These are phyloP conservation scores for Adansonia madagascariensis DNA, from an alignment of 441 rosid species.

Conservation along the genomic window DNA sequence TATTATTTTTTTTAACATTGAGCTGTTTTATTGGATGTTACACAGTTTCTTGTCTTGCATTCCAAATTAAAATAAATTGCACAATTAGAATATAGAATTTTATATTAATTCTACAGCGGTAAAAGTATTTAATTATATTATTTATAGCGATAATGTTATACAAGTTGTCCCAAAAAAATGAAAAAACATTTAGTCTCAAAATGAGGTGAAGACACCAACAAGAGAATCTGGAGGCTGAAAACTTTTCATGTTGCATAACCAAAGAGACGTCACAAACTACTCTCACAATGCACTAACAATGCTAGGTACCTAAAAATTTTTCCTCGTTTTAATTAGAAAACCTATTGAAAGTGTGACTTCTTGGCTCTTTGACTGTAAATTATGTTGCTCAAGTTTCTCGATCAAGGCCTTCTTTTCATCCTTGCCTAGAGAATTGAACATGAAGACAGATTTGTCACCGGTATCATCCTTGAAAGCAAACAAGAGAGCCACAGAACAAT, in stretches of 20 bases:
- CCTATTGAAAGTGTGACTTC: background rate
- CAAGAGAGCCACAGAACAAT: constrained; percentile 14
- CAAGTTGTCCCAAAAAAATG: too few relatives aligned
- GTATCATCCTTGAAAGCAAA: constrained; percentile 34
- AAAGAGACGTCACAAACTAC: constrained; percentile 38
- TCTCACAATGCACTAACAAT: constrained; percentile 15
- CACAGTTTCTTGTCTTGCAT: too few relatives aligned
- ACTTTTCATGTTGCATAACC: background rate
- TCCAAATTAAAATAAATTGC: too few relatives aligned
- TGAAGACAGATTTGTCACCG: constrained; percentile 91
- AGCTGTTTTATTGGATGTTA: too few relatives aligned
- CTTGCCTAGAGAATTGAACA: constrained; percentile 71
- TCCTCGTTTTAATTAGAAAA: background rate
- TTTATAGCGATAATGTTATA: too few relatives aligned
- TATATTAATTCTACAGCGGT: too few relatives aligned
- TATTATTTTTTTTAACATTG: too few relatives aligned
- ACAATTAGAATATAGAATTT: too few relatives aligned
- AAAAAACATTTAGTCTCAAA: too few relatives aligned
- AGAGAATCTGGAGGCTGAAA: background rate
- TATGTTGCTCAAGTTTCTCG: constrained; percentile 64
- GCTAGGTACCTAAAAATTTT: background rate
- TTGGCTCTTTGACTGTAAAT: constrained; percentile 1
- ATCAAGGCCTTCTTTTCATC: constrained; percentile 70
- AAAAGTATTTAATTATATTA: too few relatives aligned
- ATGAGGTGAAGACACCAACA: too few relatives aligned